A percentile compares a stretch with the other conserved stretches of the same genome.
Conservation (phyloP, 2,329 filamentous ascomycete species). For the Pyrenochaeta sp. region DNA sequence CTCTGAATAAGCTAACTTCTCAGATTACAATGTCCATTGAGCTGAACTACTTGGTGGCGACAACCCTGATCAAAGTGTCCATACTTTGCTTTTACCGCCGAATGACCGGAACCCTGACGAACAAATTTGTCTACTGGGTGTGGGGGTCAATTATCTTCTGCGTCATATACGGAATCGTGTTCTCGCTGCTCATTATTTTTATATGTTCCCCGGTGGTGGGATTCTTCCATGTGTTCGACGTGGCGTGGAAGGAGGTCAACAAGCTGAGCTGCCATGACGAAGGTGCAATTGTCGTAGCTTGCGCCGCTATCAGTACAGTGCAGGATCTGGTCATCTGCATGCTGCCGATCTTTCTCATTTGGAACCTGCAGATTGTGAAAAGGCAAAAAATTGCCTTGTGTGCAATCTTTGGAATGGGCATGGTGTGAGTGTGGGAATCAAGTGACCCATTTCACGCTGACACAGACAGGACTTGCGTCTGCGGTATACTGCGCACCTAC, state of each 20-base stretch:
- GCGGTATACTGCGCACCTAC: constrained; percentile 49
- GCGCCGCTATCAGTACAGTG: constrained; percentile 49
- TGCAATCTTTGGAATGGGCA: constrained; percentile 54
- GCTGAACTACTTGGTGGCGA: constrained; percentile 39
- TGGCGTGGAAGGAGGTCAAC: constrained; percentile 40
- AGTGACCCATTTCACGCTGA: background rate
- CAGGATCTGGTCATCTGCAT: constrained; percentile 53
- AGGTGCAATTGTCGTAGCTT: constrained; percentile 49
- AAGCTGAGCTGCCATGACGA: constrained; percentile 51
- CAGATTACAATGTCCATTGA: constrained; percentile 43
- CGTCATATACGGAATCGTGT: constrained; percentile 48
- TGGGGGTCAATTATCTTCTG: constrained; percentile 51
- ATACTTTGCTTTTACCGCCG: constrained; percentile 54
- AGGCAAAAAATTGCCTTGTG: constrained; percentile 56
- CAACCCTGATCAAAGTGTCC: constrained; percentile 43
- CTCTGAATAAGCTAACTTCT: constrained; percentile 2
- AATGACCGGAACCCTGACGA: constrained; percentile 48
- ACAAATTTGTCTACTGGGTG: constrained; percentile 48
- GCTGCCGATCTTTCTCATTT: constrained; percentile 55
- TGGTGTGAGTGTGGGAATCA: constrained; percentile 45
- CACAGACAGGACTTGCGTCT: constrained; percentile 39
- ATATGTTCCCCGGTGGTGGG: constrained; percentile 51
- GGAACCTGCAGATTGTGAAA: constrained; percentile 53
- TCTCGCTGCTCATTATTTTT: constrained; percentile 46
- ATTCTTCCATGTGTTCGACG: constrained; percentile 43